These are phyloP conservation scores for Maudiozyma turicensis DNA, from an alignment of 805 yeast genomes.

Conservation along the genomic window DNA sequence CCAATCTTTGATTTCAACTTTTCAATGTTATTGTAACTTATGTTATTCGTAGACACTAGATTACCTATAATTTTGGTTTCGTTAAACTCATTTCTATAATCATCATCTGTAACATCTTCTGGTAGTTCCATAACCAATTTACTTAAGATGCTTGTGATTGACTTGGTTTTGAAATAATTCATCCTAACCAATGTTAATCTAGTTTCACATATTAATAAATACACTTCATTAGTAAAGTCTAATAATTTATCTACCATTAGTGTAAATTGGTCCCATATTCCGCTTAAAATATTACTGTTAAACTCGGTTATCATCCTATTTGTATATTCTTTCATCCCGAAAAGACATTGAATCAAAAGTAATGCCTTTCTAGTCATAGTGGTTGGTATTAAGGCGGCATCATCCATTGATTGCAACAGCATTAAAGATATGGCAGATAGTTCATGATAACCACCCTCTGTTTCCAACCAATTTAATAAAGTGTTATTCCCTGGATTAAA, in stretches of 20 bases:
- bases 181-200: slow-evolving; percentile 11
- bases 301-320: slow-evolving; percentile 4
- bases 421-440: slow-evolving; percentile 12
- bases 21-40: neutral
- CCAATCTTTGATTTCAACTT: neutral
- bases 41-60: neutral
- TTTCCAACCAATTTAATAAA: slow-evolving; percentile 16
- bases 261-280: slow-evolving; percentile 16
- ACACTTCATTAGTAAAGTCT: slow-evolving; percentile 19
- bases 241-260: slow-evolving; percentile 13
- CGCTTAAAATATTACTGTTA: slow-evolving; percentile 2
- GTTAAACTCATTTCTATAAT: neutral
- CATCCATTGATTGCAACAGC: slow-evolving; percentile 20
- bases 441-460: slow-evolving; percentile 16
- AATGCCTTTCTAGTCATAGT: slow-evolving; percentile 21
- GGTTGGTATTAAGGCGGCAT: slow-evolving; percentile 18
- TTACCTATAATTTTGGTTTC: neutral
- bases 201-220: slow-evolving; percentile 17
- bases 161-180: slow-evolving; percentile 11
- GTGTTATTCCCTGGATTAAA: slow-evolving; percentile 4
- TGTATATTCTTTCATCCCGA: slow-evolving; percentile 5
- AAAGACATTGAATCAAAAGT: slow-evolving; percentile 16
- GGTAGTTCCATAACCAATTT: slow-evolving; percentile 10
- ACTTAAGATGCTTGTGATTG: slow-evolving; percentile 13
- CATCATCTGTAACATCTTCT: slow-evolving; percentile 3